Conservation (phyloP, 192 early-diverging fungal genomes). For the Spinellus fusiger region DNA sequence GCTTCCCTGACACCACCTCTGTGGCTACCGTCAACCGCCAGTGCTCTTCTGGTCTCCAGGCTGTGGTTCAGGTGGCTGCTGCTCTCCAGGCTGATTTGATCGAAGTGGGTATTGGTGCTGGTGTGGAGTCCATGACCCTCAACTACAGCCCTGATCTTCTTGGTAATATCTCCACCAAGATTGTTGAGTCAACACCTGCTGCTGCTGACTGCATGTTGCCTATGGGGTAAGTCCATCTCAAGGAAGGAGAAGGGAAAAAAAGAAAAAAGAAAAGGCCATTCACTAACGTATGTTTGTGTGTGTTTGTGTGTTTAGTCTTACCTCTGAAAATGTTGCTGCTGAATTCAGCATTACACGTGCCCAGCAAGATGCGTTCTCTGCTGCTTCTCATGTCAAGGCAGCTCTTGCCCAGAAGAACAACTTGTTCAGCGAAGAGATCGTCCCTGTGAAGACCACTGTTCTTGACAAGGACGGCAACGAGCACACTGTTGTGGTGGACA, state of each 20-base stretch:
- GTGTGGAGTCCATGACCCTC: slow-evolving; percentile 91
- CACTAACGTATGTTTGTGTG: not conserved
- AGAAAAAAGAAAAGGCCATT: not conserved
- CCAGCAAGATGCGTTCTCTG: slow-evolving; percentile 90
- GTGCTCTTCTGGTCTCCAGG: slow-evolving; percentile 90
- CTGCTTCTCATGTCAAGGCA: slow-evolving; percentile 79
- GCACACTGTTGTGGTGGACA: slow-evolving; percentile 59
- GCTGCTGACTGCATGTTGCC: slow-evolving; percentile 83
- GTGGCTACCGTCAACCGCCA: slow-evolving; percentile 88
- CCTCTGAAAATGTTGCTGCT: slow-evolving; percentile 93
- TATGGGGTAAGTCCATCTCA: slow-evolving; percentile 53
- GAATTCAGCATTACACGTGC: slow-evolving; percentile 80
- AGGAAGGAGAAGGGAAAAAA: not conserved
- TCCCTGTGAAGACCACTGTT: slow-evolving; percentile 70
- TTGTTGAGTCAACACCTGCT: slow-evolving; percentile 57
- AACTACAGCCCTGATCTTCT: slow-evolving; percentile 77
- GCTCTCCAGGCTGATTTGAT: slow-evolving; percentile 87
- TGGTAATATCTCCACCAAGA: slow-evolving; percentile 67
- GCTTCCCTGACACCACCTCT: slow-evolving; percentile 78
- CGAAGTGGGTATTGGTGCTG: slow-evolving; percentile 90
- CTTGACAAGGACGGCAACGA: slow-evolving; percentile 78
- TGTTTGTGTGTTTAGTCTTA: slow-evolving; percentile 51
- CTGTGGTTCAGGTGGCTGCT: slow-evolving; percentile 79
- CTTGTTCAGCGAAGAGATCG: slow-evolving; percentile 88
- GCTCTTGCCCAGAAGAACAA: slow-evolving; percentile 84